These are phyloP conservation scores for Angomonas deanei DNA, from an alignment of 208 protist species.

Conservation along the genomic window DNA sequence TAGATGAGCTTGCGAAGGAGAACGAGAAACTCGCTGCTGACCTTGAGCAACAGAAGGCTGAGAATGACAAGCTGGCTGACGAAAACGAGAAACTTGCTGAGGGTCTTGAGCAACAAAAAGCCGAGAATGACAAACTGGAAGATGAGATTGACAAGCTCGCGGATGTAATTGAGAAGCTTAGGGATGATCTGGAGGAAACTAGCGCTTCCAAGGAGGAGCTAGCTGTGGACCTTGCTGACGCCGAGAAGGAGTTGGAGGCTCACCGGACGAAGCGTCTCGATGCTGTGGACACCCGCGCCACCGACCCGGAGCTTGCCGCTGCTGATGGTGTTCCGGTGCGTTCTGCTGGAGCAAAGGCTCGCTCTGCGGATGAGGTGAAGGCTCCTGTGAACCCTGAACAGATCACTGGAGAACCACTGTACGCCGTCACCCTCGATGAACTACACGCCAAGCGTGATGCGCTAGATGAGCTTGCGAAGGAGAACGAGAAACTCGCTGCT, in stretches of 20 bases:
- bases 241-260: too few relatives aligned
- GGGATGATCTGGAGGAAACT: neutral
- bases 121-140: neutral
- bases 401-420: slow-evolving; percentile 1
- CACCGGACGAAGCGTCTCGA: neutral
- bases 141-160: slow-evolving; percentile 3
- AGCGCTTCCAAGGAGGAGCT: neutral
- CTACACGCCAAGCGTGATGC: slow-evolving; percentile 19
- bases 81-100: slow-evolving; percentile 3
- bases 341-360: neutral
- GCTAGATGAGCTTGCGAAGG: slow-evolving; percentile 9
- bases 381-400: neutral
- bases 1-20: slow-evolving; percentile 2
- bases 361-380: neutral
- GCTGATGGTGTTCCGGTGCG: neutral
- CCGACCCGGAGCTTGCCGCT: slow-evolving; percentile 1
- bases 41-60: slow-evolving; percentile 1
- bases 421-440: slow-evolving; percentile 6
- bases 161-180: neutral
- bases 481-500: slow-evolving; percentile 2
- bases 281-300: neutral
- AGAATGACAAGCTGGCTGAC: slow-evolving; percentile 12
- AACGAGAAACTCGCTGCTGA: slow-evolving; percentile 7
- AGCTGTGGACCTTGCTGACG: too few relatives aligned
- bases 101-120: neutral